phyloP scores from a whole-genome alignment of 2,329 filamentous ascomycete genomes.

The Parafenestella ontariensis region DNA sequence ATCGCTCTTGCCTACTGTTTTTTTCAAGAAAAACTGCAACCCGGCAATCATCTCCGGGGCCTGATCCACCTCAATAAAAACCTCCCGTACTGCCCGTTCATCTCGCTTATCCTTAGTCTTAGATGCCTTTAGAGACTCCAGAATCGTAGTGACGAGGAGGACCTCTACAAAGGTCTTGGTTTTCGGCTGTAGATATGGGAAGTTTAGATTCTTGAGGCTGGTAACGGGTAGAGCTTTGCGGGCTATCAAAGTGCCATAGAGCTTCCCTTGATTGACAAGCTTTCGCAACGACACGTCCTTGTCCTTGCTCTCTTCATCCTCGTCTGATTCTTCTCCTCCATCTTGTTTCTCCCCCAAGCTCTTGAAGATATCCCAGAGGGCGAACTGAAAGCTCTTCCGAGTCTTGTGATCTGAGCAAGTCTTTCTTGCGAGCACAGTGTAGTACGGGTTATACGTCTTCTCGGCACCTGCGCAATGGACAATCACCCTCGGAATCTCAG shows the following conservation, averaged over 20 bases:
- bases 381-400: conserved; percentile 85
- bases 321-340: conserved; percentile 64
- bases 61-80: conserved; percentile 71
- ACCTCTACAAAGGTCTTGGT: conserved; percentile 81
- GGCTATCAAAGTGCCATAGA: conserved; percentile 69
- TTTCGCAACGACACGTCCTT: conserved; percentile 61
- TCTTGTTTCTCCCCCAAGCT: conserved; percentile 81
- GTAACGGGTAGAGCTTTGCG: conserved; percentile 66
- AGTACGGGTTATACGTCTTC: conserved; percentile 88
- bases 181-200: conserved; percentile 77
- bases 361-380: conserved; percentile 85
- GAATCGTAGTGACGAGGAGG: conserved; percentile 76
- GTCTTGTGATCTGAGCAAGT: conserved; percentile 78
- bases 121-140: conserved; percentile 65
- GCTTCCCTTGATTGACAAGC: conserved; percentile 71
- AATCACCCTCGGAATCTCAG: conserved; percentile 86
- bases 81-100: conserved; percentile 66
- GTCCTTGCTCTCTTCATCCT: conserved; percentile 61
- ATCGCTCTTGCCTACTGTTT: conserved; percentile 73
- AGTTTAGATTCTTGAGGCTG: conserved; percentile 73
- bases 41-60: conserved; percentile 74
- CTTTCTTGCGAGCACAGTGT: conserved; percentile 81
- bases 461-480: conserved; percentile 88
- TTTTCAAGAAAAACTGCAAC: conserved; percentile 80
- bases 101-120: conserved; percentile 56